Conservation (phyloP, 2,329 filamentous ascomycete species). For the Botryotinia convoluta region DNA sequence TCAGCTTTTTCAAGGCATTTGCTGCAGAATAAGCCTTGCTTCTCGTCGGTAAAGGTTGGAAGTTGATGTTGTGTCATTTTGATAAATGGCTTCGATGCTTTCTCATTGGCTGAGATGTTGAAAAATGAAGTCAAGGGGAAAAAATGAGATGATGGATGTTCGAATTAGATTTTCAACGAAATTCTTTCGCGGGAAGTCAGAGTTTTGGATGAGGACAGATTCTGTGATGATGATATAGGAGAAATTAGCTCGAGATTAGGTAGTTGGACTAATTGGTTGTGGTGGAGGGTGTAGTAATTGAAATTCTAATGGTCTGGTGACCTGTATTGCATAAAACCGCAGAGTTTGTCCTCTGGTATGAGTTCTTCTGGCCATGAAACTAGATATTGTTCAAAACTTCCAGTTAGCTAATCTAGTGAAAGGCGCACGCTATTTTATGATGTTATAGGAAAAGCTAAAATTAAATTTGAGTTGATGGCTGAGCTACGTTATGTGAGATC, state of each 20-base stretch:
- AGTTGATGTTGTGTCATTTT: background rate
- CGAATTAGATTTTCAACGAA: background rate
- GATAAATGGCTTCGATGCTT: background rate
- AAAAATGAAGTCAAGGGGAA: too few relatives aligned
- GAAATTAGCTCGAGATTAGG: background rate
- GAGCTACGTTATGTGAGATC: too few relatives aligned
- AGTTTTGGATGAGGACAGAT: background rate
- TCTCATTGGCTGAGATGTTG: too few relatives aligned
- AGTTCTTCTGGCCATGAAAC: background rate
- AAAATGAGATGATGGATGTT: too few relatives aligned
- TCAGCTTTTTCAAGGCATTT: background rate
- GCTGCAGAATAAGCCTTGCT: too few relatives aligned
- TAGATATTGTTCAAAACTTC: background rate
- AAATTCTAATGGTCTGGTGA: background rate
- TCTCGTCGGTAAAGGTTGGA: accelerated
- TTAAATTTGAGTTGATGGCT: too few relatives aligned
- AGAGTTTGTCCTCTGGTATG: background rate
- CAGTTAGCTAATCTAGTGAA: accelerated
- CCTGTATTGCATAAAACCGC: background rate
- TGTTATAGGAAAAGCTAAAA: too few relatives aligned
- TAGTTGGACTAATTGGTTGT: background rate
- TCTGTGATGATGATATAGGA: background rate
- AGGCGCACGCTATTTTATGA: too few relatives aligned
- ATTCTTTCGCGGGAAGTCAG: background rate
- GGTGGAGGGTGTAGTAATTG: background rate